Conservation (phyloP, 2,329 filamentous ascomycete species). For the Cytospora piceae region DNA sequence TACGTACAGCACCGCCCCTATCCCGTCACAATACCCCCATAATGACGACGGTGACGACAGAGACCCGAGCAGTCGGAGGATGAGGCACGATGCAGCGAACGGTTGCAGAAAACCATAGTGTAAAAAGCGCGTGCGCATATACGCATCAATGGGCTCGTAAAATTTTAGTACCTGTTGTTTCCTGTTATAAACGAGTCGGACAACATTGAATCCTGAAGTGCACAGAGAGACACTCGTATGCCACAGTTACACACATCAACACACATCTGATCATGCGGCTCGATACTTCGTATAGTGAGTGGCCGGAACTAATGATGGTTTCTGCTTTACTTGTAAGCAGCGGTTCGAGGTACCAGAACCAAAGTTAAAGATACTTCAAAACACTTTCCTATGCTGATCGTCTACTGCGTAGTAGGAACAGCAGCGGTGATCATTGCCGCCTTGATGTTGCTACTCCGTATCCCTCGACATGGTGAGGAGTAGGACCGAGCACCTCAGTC, state of each 20-base stretch:
- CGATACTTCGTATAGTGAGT: neutral
- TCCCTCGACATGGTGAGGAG: neutral
- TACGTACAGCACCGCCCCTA: constrained; percentile 11
- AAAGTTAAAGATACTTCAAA: too few relatives aligned
- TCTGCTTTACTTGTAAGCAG: too few relatives aligned
- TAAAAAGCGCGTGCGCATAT: neutral
- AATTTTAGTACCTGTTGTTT: neutral
- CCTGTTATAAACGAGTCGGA: neutral
- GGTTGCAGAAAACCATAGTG: neutral
- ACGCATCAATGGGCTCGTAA: neutral
- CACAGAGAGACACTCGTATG: neutral
- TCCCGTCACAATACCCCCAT: constrained; percentile 18
- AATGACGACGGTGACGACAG: constrained; percentile 28
- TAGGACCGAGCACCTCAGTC: neutral
- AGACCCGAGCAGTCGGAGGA: neutral
- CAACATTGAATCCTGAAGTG: neutral
- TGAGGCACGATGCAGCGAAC: neutral
- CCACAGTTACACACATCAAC: neutral
- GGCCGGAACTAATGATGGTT: too few relatives aligned
- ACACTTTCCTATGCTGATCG: neutral
- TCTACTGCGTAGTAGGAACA: neutral
- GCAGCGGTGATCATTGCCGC: neutral
- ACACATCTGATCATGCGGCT: neutral
- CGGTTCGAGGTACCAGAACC: too few relatives aligned
- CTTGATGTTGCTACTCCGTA: neutral